These are phyloP conservation scores for Globisporangium nunn DNA, from an alignment of 352 stramenopile genomes.

Conservation along the genomic window DNA sequence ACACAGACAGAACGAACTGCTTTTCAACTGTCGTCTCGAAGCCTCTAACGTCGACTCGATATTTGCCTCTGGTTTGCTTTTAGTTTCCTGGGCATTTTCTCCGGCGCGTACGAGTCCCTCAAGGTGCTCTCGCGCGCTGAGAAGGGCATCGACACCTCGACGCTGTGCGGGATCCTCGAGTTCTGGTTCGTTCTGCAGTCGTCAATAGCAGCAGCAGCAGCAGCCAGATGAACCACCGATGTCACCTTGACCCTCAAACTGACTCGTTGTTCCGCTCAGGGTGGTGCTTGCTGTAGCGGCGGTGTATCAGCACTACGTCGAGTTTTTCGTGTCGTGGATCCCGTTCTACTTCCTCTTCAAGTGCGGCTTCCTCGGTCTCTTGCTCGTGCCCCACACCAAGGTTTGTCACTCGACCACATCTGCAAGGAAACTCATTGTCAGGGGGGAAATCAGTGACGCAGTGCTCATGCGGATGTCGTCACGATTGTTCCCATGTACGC, in stretches of 20 bases:
- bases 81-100: constrained; percentile 53
- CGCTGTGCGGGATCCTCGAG: constrained; percentile 44
- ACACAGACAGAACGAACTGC: too few relatives aligned
- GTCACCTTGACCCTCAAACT: not conserved
- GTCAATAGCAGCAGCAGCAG: not conserved
- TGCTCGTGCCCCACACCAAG: constrained; percentile 56
- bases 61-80: not conserved
- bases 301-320: constrained; percentile 62
- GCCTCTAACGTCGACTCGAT: too few relatives aligned
- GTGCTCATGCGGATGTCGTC: not conserved
- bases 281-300: constrained; percentile 45
- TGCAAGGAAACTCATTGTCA: too few relatives aligned
- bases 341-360: constrained; percentile 79
- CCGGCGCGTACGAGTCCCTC: constrained; percentile 58
- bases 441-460: not conserved
- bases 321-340: constrained; percentile 69
- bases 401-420: constrained; percentile 8
- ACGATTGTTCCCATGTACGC: not conserved
- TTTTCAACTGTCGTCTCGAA: too few relatives aligned
- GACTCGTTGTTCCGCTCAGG: constrained; percentile 15
- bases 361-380: constrained; percentile 40
- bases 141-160: constrained; percentile 43
- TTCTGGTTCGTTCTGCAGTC: constrained; percentile 34
- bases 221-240: too few relatives aligned
- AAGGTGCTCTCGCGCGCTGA: constrained; percentile 55